Conservation (phyloP, 2,329 filamentous ascomycete genomes). For the Sclerotinia sclerotiorum region DNA sequence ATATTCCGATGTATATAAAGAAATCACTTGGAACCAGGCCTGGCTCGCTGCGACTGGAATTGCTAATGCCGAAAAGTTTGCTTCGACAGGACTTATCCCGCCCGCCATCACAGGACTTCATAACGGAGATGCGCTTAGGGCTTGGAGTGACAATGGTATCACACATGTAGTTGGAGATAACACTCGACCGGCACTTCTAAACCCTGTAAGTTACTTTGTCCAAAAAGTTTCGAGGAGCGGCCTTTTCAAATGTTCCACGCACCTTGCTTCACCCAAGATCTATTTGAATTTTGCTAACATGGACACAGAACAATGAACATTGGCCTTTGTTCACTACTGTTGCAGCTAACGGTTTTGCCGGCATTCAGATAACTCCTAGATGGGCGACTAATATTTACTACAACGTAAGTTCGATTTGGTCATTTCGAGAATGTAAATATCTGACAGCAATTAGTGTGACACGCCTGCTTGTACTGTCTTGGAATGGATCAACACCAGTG, state of each 20-base stretch:
- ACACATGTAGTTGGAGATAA: conserved; percentile 63
- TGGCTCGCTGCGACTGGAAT: conserved; percentile 58
- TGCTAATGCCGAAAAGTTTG: conserved; percentile 49
- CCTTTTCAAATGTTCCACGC: not conserved
- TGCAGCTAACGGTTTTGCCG: conserved; percentile 53
- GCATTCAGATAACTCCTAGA: conserved; percentile 57
- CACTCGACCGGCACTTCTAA: conserved; percentile 55
- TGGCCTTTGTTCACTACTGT: conserved; percentile 57
- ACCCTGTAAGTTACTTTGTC: conserved; percentile 45
- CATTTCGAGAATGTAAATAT: not conserved
- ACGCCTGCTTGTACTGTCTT: conserved; percentile 53
- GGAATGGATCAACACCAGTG: conserved; percentile 61
- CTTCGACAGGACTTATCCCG: conserved; percentile 56
- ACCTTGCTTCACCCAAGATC: not conserved
- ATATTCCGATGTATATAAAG: conserved; percentile 54
- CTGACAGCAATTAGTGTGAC: conserved; percentile 46
- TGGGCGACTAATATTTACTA: conserved; percentile 65
- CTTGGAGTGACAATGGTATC: conserved; percentile 61
- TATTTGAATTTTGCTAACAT: not conserved
- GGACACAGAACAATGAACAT: conserved; percentile 42
- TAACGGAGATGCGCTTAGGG: conserved; percentile 61
- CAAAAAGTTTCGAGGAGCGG: not conserved
- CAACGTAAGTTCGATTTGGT: conserved; percentile 43
- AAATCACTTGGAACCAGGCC: conserved; percentile 60
- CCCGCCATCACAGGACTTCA: conserved; percentile 63